Percentiles rank a stretch among this genome's conserved stretches.
Evolutionary conservation across 164 flowering plant genomes (phyloP).

Genomic region (Kingdonia uniflora): DNA sequence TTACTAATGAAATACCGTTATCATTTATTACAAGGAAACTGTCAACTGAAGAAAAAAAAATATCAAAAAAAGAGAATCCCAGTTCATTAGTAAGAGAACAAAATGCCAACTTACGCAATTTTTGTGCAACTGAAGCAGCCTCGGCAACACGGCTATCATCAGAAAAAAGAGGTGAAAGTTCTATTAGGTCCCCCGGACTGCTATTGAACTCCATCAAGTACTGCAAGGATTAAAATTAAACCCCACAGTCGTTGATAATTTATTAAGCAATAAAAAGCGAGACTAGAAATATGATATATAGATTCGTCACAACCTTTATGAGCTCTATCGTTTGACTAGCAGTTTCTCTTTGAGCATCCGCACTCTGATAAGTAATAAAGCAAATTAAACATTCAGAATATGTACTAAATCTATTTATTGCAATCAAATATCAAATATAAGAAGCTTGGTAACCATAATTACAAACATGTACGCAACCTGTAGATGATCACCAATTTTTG

Average conservation of each 20-base stretch:
- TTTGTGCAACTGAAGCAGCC: constrained; percentile 96
- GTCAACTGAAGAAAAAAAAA: too few relatives aligned
- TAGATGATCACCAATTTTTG: constrained; percentile 96
- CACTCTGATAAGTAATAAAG: constrained; percentile 57
- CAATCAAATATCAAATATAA: not conserved
- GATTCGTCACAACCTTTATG: constrained; percentile 52
- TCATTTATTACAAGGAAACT: too few relatives aligned
- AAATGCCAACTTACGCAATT: constrained; percentile 60
- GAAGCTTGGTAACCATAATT: not conserved
- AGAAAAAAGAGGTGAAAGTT: constrained; percentile 92
- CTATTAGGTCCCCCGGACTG: constrained; percentile 97
- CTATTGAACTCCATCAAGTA: constrained; percentile 97
- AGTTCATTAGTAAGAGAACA: not conserved
- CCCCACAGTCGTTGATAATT: constrained; percentile 3
- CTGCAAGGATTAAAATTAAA: constrained; percentile 36
- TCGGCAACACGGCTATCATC: constrained; percentile 99
- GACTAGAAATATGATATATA: not conserved
- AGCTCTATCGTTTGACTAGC: constrained; percentile 98
- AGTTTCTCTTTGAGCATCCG: constrained; percentile 95
- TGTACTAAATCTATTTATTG: too few relatives aligned
- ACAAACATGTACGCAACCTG: constrained; percentile 44
- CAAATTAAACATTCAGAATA: not conserved
- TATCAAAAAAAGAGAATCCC: not conserved
- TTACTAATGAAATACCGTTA: too few relatives aligned
- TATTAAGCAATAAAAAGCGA: not conserved